Evolutionary conservation across 495 filamentous ascomycete species (phyloP), one percentile per base, ranked within the genome.

Genomic region (Penicillium simplicissimum): DNA sequence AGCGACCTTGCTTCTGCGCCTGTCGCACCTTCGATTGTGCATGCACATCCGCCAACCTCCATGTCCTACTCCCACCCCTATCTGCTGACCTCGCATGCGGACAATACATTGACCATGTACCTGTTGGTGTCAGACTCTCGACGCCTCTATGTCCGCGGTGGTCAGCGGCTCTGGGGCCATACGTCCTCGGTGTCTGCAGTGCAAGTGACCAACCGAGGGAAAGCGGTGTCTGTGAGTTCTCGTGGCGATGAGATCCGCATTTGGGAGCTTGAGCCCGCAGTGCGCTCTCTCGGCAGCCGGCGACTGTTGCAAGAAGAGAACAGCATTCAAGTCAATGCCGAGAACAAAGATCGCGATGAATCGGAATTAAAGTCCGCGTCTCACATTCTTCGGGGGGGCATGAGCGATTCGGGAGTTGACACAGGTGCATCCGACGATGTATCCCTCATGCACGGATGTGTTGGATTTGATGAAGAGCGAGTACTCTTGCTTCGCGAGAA

Each of bases 401-500:
- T 61, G 19, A 25, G 17, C 17, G 60, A 36, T 15, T 43, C 51
- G 13, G 54, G 60, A 8, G 8, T 57, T 33, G 51, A 43, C 31
- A 37, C 59, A 6, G 40, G 36, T 23, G 48, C 55, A 9, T 51
- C 64, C 14, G 34, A 40, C 28, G 36, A 51, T 11, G 13, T 69
- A 13, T 57, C 59, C 17, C 57, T 57, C 17, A 79, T 76, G 38
- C 76, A 79, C 60, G 83, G 87, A 40, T 96, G 88, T 85, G 84
- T 94, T 14, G 92, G 92, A 4, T 98, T 97, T 72, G 92, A 98
- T 69, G 95, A 97, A 37, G 92, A 97, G 74, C 88, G 91, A 72
- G 90, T 98, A 10, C 87, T 97, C 59, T 83, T 97, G 51, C 78
- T 96, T 49, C 87, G 90, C 51, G 91, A 94, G 68, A 85, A 82